Conservation (phyloP, 305 asterid genomes). For the Fraxinus latifolia region DNA sequence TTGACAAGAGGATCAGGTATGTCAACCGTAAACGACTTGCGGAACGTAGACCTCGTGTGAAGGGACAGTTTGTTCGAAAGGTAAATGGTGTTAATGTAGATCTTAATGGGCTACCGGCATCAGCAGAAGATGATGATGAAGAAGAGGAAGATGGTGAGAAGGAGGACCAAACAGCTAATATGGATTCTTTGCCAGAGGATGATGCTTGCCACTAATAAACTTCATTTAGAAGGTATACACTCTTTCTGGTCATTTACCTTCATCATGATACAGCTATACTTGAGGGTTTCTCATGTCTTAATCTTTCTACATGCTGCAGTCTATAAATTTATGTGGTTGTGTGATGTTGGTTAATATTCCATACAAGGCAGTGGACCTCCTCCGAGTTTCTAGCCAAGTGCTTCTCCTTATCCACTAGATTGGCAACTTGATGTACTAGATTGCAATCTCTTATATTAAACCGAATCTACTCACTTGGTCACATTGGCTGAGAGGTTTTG, state of each 20-base stretch:
- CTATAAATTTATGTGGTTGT: background rate
- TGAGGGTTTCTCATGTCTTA: background rate
- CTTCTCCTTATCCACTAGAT: background rate
- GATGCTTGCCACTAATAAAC: slow-evolving; percentile 12
- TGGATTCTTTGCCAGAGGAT: slow-evolving; percentile 21
- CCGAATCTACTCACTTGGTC: background rate
- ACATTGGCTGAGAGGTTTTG: too few relatives aligned
- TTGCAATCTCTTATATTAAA: background rate
- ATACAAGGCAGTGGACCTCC: background rate
- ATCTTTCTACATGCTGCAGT: background rate
- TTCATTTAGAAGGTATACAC: background rate
- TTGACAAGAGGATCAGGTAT: slow-evolving; percentile 92
- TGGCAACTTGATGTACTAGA: background rate
- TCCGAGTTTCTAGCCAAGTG: background rate
- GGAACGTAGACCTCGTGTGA: slow-evolving; percentile 86
- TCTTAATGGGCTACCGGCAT: slow-evolving; percentile 80
- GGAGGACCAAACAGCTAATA: slow-evolving; percentile 33
- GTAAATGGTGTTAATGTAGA: slow-evolving; percentile 68
- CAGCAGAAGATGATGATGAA: slow-evolving; percentile 61
- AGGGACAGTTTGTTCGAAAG: slow-evolving; percentile 95
- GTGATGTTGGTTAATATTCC: background rate
- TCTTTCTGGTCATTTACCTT: background rate
- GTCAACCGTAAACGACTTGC: slow-evolving; percentile 84
- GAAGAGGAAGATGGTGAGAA: slow-evolving; percentile 68
- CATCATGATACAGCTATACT: slow-evolving; percentile 11